phyloP scores from a whole-genome alignment of 208 protist genomes.

The Porcisia hertigi region DNA sequence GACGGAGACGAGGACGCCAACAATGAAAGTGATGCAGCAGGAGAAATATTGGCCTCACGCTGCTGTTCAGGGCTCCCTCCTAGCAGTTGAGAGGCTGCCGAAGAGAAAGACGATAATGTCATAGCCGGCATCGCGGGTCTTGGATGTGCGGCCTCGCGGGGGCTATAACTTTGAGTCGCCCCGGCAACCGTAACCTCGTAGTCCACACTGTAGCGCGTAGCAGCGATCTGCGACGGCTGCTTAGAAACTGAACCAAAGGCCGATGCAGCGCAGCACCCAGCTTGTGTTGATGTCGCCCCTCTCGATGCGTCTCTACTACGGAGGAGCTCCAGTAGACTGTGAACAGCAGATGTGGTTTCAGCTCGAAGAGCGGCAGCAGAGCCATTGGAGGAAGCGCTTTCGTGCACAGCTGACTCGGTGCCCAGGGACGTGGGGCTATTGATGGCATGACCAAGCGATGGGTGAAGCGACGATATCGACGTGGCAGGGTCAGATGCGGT shows the following conservation, averaged over 20 bases:
- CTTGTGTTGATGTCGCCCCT: background rate
- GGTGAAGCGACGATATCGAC: background rate
- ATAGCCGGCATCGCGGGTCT: background rate
- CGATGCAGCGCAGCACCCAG: background rate
- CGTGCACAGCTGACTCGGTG: background rate
- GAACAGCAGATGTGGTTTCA: background rate
- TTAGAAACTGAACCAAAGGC: background rate
- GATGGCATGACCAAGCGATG: background rate
- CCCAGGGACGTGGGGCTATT: background rate
- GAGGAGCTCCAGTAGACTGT: conserved; percentile 11
- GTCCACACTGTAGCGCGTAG: background rate
- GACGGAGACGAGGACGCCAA: background rate
- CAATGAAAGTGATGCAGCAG: conserved; percentile 2
- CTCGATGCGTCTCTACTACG: conserved; percentile 6
- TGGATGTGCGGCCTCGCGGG: background rate
- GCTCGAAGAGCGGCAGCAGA: background rate
- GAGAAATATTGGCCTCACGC: background rate
- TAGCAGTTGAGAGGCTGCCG: background rate
- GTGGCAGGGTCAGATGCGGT: background rate
- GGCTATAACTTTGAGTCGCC: background rate
- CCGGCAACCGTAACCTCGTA: background rate
- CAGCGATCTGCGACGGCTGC: background rate
- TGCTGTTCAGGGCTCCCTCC: background rate
- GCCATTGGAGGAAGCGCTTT: background rate
- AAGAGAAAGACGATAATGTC: background rate